These are phyloP conservation scores for Macrophomina tecta DNA, from an alignment of 2,329 filamentous ascomycete species.

Conservation along the genomic window DNA sequence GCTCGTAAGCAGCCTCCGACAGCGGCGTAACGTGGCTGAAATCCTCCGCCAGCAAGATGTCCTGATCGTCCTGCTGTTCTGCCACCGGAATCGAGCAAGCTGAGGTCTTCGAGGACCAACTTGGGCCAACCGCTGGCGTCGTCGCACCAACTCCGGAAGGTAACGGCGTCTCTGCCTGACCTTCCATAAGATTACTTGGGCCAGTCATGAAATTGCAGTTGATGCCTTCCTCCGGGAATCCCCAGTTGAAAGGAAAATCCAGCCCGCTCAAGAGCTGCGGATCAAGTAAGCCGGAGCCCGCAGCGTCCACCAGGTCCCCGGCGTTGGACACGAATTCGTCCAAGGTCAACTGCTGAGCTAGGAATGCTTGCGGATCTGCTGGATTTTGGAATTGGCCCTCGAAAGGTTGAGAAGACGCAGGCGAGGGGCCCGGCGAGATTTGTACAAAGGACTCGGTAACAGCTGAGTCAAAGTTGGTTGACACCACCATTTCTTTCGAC, in stretches of 20 bases:
- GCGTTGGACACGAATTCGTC: background rate
- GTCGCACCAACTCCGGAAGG: too few species aligned
- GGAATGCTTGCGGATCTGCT: background rate
- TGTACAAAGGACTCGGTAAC: background rate
- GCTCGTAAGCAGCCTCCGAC: background rate
- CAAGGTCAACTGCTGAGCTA: background rate
- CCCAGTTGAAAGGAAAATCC: background rate
- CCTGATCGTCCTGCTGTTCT: background rate
- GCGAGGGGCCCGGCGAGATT: background rate
- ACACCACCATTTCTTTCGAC: too few species aligned
- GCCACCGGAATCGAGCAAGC: too few species aligned
- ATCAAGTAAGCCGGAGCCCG: background rate
- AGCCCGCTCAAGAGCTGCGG: background rate
- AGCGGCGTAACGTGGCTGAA: background rate
- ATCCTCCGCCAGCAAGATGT: background rate
- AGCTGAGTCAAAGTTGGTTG: too few species aligned
- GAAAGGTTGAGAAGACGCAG: background rate
- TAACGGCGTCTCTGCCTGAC: too few species aligned
- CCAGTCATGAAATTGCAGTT: too few species aligned
- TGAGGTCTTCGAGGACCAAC: too few species aligned
- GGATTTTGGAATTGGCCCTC: background rate
- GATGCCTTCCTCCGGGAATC: background rate
- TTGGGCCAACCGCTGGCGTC: too few species aligned
- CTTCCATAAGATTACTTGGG: too few species aligned
- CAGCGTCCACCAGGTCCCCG: background rate